Evolutionary conservation across 2,329 filamentous ascomycete species (phyloP), one percentile per base, ranked within the genome.

Genomic region (Pyricularia sp.): DNA sequence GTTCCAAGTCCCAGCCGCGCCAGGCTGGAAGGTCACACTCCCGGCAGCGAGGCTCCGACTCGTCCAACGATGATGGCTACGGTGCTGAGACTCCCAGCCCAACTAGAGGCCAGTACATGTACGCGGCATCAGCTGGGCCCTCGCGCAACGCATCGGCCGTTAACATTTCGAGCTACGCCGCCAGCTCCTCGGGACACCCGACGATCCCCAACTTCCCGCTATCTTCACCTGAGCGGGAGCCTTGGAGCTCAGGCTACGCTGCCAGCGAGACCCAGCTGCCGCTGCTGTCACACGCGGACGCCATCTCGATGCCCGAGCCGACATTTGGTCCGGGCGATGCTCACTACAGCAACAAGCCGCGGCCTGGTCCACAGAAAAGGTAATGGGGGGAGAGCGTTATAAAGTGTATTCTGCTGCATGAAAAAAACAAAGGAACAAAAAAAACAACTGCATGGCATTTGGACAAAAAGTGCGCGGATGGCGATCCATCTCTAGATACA

Each of bases 281-380:
- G 59, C 26, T 59, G 67, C 3, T 68, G 69, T 9, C 42, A 11
- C 68, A 69, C 11, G 59, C 26, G 4, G 71, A 70, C 25, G 70
- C 71, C 26, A 59, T 73, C 65, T 30, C 70, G 1, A 65, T 67
- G 2, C 73, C 74, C 3, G 70, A 73, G 26, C 75, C 77, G n/a
- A 76, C 77, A 0, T 80, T 79, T 66, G 75, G 78, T 5, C 75
- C 77, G 0, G 77, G 77, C 78, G 61, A 69, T 67, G 1, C 68
- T 31, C 31, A 72, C 78, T 76, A 79, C 68, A 69, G 75, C 64
- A 81, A 80, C 70, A 63, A 63, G 59, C 12, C 11, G 17, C 59
- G 59, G 10, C 25, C 59, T 17, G 59, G 25, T 17, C 23, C 12
- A 20, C 59, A 63, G 25, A 28, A 63, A 14, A 63, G 59, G 59